Percentiles rank a stretch among this genome's conserved stretches.
phyloP scores from a whole-genome alignment of 192 early-diverging fungal genomes.

The Linnemannia exigua region DNA sequence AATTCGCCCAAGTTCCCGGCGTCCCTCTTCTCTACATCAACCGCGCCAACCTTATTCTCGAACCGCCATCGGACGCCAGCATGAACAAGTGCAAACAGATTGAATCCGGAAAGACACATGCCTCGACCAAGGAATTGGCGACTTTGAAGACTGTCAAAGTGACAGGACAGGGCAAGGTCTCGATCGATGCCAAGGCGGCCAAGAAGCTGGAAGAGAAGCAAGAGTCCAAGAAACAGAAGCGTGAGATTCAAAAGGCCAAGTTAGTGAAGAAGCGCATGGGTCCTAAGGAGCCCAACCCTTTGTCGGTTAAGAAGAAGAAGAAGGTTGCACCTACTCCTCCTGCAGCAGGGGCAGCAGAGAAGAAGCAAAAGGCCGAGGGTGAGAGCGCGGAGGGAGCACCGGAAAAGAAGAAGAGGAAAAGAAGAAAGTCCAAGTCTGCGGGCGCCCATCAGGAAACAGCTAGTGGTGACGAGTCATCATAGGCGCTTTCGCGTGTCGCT shows the following conservation, averaged over 20 bases:
- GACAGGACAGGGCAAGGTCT: constrained; percentile 47
- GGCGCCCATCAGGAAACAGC: not conserved
- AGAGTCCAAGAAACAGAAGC: constrained; percentile 49
- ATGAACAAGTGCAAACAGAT: constrained; percentile 59
- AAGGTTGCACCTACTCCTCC: constrained; percentile 22
- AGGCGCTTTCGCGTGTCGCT: not conserved
- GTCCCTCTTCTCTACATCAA: constrained; percentile 91
- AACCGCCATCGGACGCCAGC: constrained; percentile 75
- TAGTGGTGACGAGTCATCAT: constrained; percentile 28
- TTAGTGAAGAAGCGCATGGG: constrained; percentile 73
- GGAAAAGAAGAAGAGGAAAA: constrained; percentile 51
- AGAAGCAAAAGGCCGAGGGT: constrained; percentile 3
- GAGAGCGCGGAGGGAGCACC: not conserved
- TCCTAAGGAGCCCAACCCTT: constrained; percentile 87
- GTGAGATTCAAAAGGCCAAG: constrained; percentile 45
- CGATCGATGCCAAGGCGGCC: constrained; percentile 30
- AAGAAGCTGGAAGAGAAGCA: constrained; percentile 64
- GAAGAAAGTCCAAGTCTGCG: constrained; percentile 37
- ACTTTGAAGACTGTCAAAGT: constrained; percentile 66
- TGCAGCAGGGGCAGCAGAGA: not conserved
- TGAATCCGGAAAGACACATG: constrained; percentile 58
- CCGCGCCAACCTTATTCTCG: constrained; percentile 82
- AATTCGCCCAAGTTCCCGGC: constrained; percentile 79
- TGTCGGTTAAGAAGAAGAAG: constrained; percentile 88
- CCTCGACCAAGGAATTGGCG: constrained; percentile 61